Percentiles rank a stretch among this genome's conserved stretches.
These are phyloP conservation scores for Coccinonectria pachysandricola DNA, from an alignment of 2,329 filamentous ascomycete genomes.

Conservation along the genomic window DNA sequence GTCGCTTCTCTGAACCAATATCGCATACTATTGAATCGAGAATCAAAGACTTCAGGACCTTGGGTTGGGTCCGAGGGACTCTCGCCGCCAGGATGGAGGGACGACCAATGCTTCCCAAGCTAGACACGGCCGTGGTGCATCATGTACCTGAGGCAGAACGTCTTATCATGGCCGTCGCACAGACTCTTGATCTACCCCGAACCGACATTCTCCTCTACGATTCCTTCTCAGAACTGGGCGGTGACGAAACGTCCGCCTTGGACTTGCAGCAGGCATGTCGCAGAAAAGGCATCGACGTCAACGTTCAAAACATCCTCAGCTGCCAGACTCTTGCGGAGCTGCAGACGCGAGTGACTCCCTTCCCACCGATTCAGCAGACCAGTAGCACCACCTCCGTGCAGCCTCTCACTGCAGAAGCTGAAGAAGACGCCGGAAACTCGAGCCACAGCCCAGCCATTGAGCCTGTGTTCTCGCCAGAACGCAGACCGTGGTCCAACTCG, in stretches of 20 bases:
- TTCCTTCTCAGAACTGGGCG: slow-evolving; percentile 35
- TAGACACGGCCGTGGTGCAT: slow-evolving; percentile 12
- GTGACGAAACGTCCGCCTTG: slow-evolving; percentile 26
- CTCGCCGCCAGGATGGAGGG: slow-evolving; percentile 3
- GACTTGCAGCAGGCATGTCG: slow-evolving; percentile 8
- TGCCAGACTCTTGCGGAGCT: slow-evolving; percentile 35
- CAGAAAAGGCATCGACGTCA: slow-evolving; percentile 22
- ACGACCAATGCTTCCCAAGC: slow-evolving; percentile 11
- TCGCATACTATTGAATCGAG: no score
- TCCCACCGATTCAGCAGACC: no score
- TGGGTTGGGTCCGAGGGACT: slow-evolving; percentile 1
- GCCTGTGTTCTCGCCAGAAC: slow-evolving; percentile 4
- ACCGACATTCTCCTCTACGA: slow-evolving; percentile 26
- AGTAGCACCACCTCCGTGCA: background rate
- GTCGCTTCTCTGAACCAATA: no score
- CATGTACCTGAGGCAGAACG: slow-evolving; percentile 19
- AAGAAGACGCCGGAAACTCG: slow-evolving; percentile 4
- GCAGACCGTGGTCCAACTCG: slow-evolving; percentile 2
- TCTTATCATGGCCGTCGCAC: slow-evolving; percentile 24
- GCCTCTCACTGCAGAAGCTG: slow-evolving; percentile 1
- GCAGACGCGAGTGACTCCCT: slow-evolving; percentile 27
- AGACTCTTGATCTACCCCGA: slow-evolving; percentile 25
- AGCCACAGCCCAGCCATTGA: slow-evolving; percentile 2
- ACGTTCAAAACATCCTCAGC: slow-evolving; percentile 30
- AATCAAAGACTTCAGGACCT: no score